Conservation (phyloP, 179 eudicot genomes). For the Vitellaria paradoxa region DNA sequence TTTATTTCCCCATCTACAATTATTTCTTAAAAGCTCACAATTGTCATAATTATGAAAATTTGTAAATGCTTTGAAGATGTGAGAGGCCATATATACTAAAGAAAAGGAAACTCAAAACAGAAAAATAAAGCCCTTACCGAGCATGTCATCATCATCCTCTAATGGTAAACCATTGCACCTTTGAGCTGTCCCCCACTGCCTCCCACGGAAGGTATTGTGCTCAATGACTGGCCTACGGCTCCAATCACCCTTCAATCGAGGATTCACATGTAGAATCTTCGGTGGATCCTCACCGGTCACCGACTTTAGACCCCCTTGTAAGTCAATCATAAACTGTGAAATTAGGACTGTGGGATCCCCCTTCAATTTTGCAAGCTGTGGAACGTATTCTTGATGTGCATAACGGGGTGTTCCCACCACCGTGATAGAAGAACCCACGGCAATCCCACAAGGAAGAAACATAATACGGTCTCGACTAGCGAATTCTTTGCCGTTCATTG, state of each 20-base stretch:
- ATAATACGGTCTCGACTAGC: slow-evolving; percentile 47
- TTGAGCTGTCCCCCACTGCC: slow-evolving; percentile 98
- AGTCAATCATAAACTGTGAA: slow-evolving; percentile 91
- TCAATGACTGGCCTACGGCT: slow-evolving; percentile 82
- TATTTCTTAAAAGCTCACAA: neutral
- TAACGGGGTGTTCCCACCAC: slow-evolving; percentile 80
- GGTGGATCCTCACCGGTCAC: slow-evolving; percentile 98
- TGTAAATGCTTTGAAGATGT: neutral
- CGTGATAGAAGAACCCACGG: slow-evolving; percentile 91
- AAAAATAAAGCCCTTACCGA: slow-evolving; percentile 45
- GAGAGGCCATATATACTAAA: neutral
- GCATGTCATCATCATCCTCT: slow-evolving; percentile 66
- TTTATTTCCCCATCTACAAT: neutral
- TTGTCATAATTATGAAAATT: neutral
- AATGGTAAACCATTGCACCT: slow-evolving; percentile 90
- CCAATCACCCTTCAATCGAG: slow-evolving; percentile 97
- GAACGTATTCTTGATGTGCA: slow-evolving; percentile 87
- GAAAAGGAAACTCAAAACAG: neutral
- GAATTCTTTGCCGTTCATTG: slow-evolving; percentile 56
- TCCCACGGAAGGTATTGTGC: slow-evolving; percentile 93
- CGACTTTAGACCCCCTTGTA: slow-evolving; percentile 84
- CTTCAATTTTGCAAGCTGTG: slow-evolving; percentile 52
- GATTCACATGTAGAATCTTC: slow-evolving; percentile 92
- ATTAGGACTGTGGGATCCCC: slow-evolving; percentile 63
- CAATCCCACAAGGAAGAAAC: slow-evolving; percentile 96